These are phyloP conservation scores for Cyberlindnera petersonii DNA, from an alignment of 805 yeast species.

Conservation along the genomic window DNA sequence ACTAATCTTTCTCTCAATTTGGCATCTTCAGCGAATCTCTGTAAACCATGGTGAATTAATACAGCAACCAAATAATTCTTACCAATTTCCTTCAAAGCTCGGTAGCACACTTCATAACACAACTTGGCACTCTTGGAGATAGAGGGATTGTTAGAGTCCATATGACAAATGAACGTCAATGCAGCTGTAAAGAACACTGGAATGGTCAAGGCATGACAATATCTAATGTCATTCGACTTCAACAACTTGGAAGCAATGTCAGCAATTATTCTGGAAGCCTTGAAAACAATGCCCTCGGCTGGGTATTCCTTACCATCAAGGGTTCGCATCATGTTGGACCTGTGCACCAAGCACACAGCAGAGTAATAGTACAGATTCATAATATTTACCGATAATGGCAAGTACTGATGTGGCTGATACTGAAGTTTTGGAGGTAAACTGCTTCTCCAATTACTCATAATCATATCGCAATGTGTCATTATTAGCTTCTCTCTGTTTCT, in stretches of 20 bases:
- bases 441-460: constrained; percentile 75
- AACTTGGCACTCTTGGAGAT: constrained; percentile 36
- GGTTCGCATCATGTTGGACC: constrained; percentile 56
- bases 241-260: constrained; percentile 54
- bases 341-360: constrained; percentile 64
- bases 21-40: constrained; percentile 36
- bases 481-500: constrained; percentile 40
- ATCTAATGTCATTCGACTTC: constrained; percentile 44
- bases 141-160: constrained; percentile 35
- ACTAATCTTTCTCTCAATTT: constrained; percentile 25
- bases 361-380: constrained; percentile 70
- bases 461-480: constrained; percentile 61
- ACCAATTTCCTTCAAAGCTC: constrained; percentile 38
- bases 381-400: constrained; percentile 48
- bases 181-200: constrained; percentile 61
- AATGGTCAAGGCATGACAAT: constrained; percentile 56
- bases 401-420: constrained; percentile 53
- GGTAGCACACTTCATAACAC: constrained; percentile 31
- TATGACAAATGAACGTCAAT: constrained; percentile 69
- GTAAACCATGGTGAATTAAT: constrained; percentile 49
- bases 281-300: constrained; percentile 64
- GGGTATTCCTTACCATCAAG: constrained; percentile 30
- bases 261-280: constrained; percentile 74
- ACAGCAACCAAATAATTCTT: constrained; percentile 50
- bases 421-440: constrained; percentile 59